A percentile compares a stretch with the other conserved stretches of the same genome.
phyloP scores from a whole-genome alignment of 2,329 filamentous ascomycete species.

The Diaporthe helianthi region DNA sequence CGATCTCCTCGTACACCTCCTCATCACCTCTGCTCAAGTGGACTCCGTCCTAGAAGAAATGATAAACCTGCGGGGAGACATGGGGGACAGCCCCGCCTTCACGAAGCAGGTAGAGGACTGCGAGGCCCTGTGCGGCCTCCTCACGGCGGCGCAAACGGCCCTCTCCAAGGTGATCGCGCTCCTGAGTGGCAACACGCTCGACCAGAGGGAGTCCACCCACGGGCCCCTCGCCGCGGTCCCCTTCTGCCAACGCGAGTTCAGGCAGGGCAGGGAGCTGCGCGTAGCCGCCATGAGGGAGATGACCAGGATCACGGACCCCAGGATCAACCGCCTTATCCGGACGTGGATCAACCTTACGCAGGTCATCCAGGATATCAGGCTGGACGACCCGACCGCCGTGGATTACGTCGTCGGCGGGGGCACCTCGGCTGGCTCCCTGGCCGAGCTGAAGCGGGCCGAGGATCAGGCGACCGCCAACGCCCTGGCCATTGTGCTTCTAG shows the following conservation, averaged over 20 bases:
- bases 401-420: neutral
- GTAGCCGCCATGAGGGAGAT: neutral
- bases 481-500: neutral
- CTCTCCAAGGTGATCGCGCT: neutral
- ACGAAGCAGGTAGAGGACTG: neutral
- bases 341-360: neutral
- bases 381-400: neutral
- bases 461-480: neutral
- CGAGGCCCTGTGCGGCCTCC: neutral
- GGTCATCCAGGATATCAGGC: neutral
- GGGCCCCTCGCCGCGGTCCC: neutral
- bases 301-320: neutral
- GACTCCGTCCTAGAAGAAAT: neutral
- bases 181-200: conserved; percentile 1
- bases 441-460: neutral
- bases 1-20: neutral
- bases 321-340: neutral
- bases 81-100: neutral
- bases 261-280: neutral
- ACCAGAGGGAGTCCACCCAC: neutral
- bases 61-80: neutral
- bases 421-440: neutral
- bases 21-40: fast-evolving
- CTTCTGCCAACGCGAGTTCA: neutral
- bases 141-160: neutral